Base-by-base conservation (phyloP, 305 asterid genomes). In the Coffea humblotiana region DNA sequence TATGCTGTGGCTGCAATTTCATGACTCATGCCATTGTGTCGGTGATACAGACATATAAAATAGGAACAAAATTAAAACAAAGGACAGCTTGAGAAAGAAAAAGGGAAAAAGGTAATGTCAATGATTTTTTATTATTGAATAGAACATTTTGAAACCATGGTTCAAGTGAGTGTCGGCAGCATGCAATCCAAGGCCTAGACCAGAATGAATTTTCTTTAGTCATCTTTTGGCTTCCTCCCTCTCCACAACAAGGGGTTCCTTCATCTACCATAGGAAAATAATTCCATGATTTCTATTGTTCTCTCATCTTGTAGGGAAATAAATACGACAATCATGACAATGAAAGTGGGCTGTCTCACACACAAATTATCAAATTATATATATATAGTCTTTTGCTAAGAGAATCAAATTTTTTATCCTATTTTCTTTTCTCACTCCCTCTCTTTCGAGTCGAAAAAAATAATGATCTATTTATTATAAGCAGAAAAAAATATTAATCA, bases 121-220 rank as follows among this genome's bases (percentile, higher is more conserved):
- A 67, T 21, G 81, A 69, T 68, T 64, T 65, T 9, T 8, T 2
- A 45, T 77, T 27, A 32, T 25, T 77, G 15, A 43, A 16, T 3
- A 47, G 35, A 64, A 78, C 77, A 68, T 47, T 52, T 65, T 60
- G 29, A 27, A 74, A 71, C 60, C 77, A 43, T 66, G 27, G 40
- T 48, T 11, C 60, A 60, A 5, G 71, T 4, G 75, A 85, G 83
- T 88, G 91, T 88, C 91, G 91, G 91, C 83, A 83, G 79, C 78
- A n/a, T 76, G 54, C 15, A 32, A 32, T 32, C 32, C 32, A 45
- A 8, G 29, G 0, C 21, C 13, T 19, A 13, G 15, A 8, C 14
- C 2, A 48, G 49, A 27, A 49, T 52, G 66, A 78, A 49, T 71
- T 79, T 72, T 13, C 12, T 49, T 11, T 12, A 23, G 19, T 75